Evolutionary conservation across 257 asterid genomes (phyloP).

Genomic region (Vinca minor): DNA sequence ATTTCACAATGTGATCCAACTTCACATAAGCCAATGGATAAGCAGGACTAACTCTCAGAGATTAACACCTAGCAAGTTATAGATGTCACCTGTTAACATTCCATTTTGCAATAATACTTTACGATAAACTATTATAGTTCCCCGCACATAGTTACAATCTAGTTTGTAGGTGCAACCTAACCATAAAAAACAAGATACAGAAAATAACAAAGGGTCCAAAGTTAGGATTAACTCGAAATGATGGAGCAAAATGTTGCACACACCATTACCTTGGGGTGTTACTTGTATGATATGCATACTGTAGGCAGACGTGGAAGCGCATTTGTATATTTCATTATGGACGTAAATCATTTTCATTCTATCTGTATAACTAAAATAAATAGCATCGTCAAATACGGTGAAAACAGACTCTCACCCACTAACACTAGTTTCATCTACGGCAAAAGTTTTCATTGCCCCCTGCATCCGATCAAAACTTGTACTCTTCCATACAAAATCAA

Average conservation of each 20-base stretch:
- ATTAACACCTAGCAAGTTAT: background rate
- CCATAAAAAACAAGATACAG: background rate
- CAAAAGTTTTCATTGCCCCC: constrained; percentile 98
- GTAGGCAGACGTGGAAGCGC: no score
- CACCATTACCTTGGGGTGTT: background rate
- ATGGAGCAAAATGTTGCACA: background rate
- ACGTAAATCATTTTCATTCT: background rate
- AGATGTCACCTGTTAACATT: background rate
- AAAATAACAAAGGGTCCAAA: background rate
- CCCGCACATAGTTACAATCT: background rate
- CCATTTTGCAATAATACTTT: background rate
- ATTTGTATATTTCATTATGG: background rate
- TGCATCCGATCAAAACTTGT: constrained; percentile 99
- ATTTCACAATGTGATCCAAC: background rate
- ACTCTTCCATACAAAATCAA: constrained; percentile 99
- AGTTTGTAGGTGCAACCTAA: background rate
- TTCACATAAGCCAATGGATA: background rate
- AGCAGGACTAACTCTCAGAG: background rate
- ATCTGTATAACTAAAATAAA: background rate
- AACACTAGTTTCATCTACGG: constrained; percentile 97
- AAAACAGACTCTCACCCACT: constrained; percentile 65
- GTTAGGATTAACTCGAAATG: background rate
- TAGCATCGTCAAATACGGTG: background rate
- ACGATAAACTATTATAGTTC: background rate
- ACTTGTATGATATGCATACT: background rate